Evolutionary conservation across 352 stramenopile species (phyloP).

Genomic region (Ophiocytium majus): DNA sequence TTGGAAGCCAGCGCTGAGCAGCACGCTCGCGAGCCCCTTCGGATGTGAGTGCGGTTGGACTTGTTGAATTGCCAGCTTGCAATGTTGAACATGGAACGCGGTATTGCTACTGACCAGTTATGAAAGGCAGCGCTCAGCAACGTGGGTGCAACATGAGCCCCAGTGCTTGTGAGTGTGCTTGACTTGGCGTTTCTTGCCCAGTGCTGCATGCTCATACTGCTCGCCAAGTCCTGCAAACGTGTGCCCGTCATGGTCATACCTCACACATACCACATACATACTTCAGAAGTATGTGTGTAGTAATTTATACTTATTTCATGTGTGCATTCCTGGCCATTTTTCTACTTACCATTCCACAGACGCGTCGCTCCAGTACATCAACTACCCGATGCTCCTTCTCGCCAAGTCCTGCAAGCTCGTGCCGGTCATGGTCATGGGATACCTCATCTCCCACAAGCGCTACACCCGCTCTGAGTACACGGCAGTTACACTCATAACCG

Average conservation of each 20-base stretch:
- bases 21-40: slow-evolving; percentile 48
- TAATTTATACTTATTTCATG: too few species aligned
- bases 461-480: slow-evolving; percentile 43
- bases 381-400: slow-evolving; percentile 54
- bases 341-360: too few species aligned
- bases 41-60: slow-evolving; percentile 49
- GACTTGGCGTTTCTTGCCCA: too few species aligned
- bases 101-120: slow-evolving; percentile 31
- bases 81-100: too few species aligned
- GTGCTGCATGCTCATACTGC: slow-evolving; percentile 51
- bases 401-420: slow-evolving; percentile 56
- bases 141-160: slow-evolving; percentile 41
- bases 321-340: too few species aligned
- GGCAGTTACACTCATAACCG: slow-evolving; percentile 44
- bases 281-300: too few species aligned
- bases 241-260: slow-evolving; percentile 55
- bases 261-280: too few species aligned
- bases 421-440: slow-evolving; percentile 53
- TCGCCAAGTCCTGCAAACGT: slow-evolving; percentile 55
- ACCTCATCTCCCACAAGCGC: slow-evolving; percentile 7
- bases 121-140: slow-evolving; percentile 41
- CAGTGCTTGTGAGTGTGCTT: slow-evolving; percentile 50
- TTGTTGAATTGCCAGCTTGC: too few species aligned
- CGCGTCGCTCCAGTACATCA: slow-evolving; percentile 50
- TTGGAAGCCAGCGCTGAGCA: slow-evolving; percentile 43